A percentile compares a stretch with the other conserved stretches of the same genome.
phyloP scores from a whole-genome alignment of 441 rosid genomes.

The Gossypium davidsonii region DNA sequence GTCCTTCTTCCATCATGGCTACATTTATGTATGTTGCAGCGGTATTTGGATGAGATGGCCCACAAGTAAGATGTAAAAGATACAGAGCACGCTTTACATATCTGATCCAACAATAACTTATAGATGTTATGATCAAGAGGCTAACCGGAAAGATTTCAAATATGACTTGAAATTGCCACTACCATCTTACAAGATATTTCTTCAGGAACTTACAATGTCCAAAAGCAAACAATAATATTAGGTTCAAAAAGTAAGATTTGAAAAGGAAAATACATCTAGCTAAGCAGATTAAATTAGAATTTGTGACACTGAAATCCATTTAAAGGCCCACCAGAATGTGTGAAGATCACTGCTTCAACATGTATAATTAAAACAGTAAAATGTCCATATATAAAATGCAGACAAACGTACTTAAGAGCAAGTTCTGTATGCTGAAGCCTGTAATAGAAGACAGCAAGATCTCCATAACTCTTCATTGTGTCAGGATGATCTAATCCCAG shows the following conservation, averaged over 20 bases:
- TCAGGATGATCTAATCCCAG: conserved; percentile 76
- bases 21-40: conserved; percentile 76
- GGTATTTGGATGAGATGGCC: conserved; percentile 75
- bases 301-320: neutral
- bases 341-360: neutral
- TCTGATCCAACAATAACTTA: conserved; percentile 26
- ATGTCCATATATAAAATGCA: conserved; percentile 1
- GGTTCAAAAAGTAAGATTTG: neutral
- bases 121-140: conserved; percentile 8
- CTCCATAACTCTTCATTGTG: conserved; percentile 80
- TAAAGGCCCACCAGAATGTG: neutral
- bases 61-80: conserved; percentile 70
- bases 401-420: conserved; percentile 57
- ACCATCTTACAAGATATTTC: conserved; percentile 7
- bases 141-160: conserved; percentile 12
- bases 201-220: neutral
- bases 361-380: neutral
- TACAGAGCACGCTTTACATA: conserved; percentile 72
- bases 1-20: conserved; percentile 86
- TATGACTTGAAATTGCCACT: neutral
- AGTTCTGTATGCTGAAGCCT: conserved; percentile 73
- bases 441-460: conserved; percentile 78
- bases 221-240: neutral
- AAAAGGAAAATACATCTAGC: neutral
- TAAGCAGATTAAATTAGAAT: neutral